Conservation (phyloP, 257 asterid genomes). For the Penstemon newberryi region DNA sequence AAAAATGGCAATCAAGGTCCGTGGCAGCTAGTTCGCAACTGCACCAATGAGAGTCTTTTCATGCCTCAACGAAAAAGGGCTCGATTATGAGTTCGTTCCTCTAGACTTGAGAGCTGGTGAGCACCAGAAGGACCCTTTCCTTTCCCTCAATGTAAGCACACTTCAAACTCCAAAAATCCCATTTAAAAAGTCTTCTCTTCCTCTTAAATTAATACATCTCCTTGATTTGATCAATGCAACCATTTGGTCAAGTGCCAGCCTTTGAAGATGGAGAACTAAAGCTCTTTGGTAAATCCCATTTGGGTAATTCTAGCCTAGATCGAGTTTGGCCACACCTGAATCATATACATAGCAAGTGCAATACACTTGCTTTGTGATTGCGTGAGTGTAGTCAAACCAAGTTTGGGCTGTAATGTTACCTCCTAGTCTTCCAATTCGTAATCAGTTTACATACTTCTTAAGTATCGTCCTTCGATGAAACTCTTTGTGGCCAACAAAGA, state of each 20-base stretch:
- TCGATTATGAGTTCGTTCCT: constrained; percentile 42
- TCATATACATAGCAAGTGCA: no score
- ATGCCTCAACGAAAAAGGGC: constrained; percentile 47
- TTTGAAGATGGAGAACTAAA: constrained; percentile 51
- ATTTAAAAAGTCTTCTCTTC: not conserved
- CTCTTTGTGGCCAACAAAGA: not conserved
- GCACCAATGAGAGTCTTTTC: constrained; percentile 45
- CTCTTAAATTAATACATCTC: not conserved
- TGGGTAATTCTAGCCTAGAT: no score
- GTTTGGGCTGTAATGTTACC: no score
- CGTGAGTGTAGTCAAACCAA: no score
- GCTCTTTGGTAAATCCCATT: constrained; percentile 41
- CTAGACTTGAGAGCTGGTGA: constrained; percentile 43
- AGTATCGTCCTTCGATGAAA: no score
- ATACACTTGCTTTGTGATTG: no score
- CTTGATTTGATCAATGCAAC: constrained; percentile 32
- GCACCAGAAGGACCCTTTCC: constrained; percentile 56
- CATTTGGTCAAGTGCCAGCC: constrained; percentile 52
- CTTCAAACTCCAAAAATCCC: not conserved
- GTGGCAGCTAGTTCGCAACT: constrained; percentile 39
- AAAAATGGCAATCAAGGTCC: constrained; percentile 51
- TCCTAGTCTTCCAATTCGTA: no score
- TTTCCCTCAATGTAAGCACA: constrained; percentile 49
- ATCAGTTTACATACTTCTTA: no score
- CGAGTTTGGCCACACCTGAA: no score